phyloP scores from a whole-genome alignment of 1,139 yeast species.

The Saccharomyces uvarum region DNA sequence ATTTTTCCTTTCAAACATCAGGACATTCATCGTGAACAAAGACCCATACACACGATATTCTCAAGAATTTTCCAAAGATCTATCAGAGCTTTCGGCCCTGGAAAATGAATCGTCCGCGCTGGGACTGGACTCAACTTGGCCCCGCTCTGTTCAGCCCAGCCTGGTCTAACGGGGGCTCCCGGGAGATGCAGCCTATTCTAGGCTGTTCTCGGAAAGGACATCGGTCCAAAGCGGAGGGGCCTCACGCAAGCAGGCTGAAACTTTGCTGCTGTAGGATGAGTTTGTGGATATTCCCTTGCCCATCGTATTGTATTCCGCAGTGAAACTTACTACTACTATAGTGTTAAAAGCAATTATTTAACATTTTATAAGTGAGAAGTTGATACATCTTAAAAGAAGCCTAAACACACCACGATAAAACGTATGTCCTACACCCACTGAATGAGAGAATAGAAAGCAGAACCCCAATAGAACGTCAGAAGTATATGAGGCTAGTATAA shows the following conservation, averaged over 20 bases:
- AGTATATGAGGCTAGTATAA: background rate
- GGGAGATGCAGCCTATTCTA: background rate
- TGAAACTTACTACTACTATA: background rate
- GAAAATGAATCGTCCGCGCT: too few relatives aligned
- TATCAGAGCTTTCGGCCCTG: too few relatives aligned
- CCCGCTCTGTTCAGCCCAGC: too few relatives aligned
- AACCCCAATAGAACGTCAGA: background rate
- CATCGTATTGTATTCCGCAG: background rate
- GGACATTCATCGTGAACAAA: too few relatives aligned
- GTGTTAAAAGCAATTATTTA: background rate
- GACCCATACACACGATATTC: too few relatives aligned
- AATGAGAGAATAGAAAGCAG: background rate
- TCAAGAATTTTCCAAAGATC: too few relatives aligned
- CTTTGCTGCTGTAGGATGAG: background rate
- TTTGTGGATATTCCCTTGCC: background rate
- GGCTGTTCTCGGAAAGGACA: background rate
- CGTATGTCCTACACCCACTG: conserved; percentile 14
- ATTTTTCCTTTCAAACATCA: too few relatives aligned
- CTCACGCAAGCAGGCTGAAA: background rate
- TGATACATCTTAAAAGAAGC: background rate
- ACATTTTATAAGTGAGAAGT: background rate
- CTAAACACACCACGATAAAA: conserved; percentile 19
- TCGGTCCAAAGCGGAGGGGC: background rate
- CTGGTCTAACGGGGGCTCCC: too few relatives aligned
- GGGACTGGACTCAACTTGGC: too few relatives aligned